Base-by-base conservation (phyloP, 352 stramenopile species). In the Phytophthora aleatoria region DNA sequence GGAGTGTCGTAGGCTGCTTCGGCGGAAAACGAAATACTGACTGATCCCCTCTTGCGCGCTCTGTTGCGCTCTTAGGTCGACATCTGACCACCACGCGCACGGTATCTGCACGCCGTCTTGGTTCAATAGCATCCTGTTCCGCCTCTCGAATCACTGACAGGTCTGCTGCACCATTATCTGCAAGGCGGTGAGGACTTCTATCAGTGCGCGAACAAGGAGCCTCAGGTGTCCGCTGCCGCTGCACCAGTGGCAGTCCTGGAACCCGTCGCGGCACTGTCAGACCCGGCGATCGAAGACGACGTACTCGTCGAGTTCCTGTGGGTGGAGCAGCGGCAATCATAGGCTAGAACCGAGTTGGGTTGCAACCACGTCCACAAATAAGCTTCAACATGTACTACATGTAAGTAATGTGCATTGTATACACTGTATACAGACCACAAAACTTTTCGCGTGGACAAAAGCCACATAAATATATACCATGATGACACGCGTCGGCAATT, bases 11-110 rank as follows among this genome's bases (percentile, higher is more conserved):
- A 11, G 59, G 54, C 35, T 87, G 71, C 39, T 85, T 89, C 0
- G 67, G 45, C 1, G 54, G 52, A 48, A 90, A 90, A 15, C 85
- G 85, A 48, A 91, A 84, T 2, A 85, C 62, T 28, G 79, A 68
- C 15, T 54, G 49, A 30, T 93, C 85, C 1, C 81, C 77, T 15
- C 85, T 70, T 5, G 68, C 60, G 38, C 65, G 76, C 52, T 91
- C 82, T 5, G 30, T 54, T 26, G 60, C 28, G 53, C 89, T 91
- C 76, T 91, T 77, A 26, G 85, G 85, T 10, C 85, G 77, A 39
- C 79, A 87, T 26, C 85, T 77, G 51, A 87, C 73, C 7, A 87
- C 81, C 24, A 91, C 85, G 4, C 81, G 81, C 26, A 93, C 81
- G 2, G 68, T 74, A 16, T 76, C 54, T 16, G 50, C n/a, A 31